Base-by-base conservation (phyloP, 805 yeast genomes). In the Ogataea pignaliae region DNA sequence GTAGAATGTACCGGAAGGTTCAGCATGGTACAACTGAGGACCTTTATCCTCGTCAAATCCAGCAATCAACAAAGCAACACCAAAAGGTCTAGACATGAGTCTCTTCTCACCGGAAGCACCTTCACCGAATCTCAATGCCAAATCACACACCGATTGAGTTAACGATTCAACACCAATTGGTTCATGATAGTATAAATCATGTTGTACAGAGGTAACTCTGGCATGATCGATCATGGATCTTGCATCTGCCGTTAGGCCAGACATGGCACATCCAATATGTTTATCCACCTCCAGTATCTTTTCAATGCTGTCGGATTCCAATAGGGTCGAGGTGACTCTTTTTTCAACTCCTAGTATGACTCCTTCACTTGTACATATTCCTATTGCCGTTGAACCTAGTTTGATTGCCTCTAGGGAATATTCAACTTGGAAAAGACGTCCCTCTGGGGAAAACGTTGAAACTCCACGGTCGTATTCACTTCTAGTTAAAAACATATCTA, bases 401-500 rank as follows among this genome's bases (percentile, higher is more conserved):
- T 93, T 93, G 66, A 93, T 93, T 38, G 99, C 99, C 67, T 93
- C 99, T 45, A 93, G 71, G 10, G 99, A 93, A 66, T 93, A 93
- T 66, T 93, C 99, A 36, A 93, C 99, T 70, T 93, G 99, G 71
- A 93, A 93, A 49, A 93, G 72, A 63, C 99, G 85, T 21, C 99
- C 99, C 65, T 95, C 99, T 21, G 99, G 99, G 1, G 98, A 90
- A 66, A 95, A 93, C 9, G 99, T 95, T 60, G 95, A 85, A 40
- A 93, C 99, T 51, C 99, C 99, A 67, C 99, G 85, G 65, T 93
- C 99, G 67, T 93, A 93, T 74, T 93, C 99, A 70, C 96, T 86
- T 83, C 99, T 85, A n/a, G 99, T 93, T 55, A 93, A 78, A 70
- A 93, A 93, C 99, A 93, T 93, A 42, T n/a, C 29, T 7, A n/a